phyloP scores from a whole-genome alignment of 2,329 filamentous ascomycete species.

The Pyrenophora seminiperda region DNA sequence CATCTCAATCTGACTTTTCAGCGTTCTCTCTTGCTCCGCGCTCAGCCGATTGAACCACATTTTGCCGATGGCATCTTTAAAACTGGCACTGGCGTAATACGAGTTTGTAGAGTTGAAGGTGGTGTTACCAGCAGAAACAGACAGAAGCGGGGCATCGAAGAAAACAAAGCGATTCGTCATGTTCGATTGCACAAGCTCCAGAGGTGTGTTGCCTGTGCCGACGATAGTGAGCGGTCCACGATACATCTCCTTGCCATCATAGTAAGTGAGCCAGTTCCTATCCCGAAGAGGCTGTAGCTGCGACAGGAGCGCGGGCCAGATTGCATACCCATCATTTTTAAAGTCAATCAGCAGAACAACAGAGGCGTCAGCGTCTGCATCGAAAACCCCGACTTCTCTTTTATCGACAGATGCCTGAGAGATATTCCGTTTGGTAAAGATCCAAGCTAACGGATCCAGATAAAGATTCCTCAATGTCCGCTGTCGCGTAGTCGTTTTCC shows the following conservation, averaged over 20 bases:
- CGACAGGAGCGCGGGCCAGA: slow-evolving; percentile 59
- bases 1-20: slow-evolving; percentile 29
- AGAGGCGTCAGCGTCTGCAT: slow-evolving; percentile 47
- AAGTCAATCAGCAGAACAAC: slow-evolving; percentile 71
- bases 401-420: too few relatives aligned
- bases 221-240: slow-evolving; percentile 69
- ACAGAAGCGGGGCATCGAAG: slow-evolving; percentile 68
- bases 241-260: slow-evolving; percentile 57
- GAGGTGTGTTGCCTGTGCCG: slow-evolving; percentile 68
- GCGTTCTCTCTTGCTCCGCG: slow-evolving; percentile 15
- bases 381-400: slow-evolving; percentile 56
- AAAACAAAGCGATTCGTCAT: slow-evolving; percentile 65
- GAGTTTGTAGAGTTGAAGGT: slow-evolving; percentile 34
- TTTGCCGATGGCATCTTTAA: slow-evolving; percentile 29
- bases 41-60: slow-evolving; percentile 21
- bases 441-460: not conserved
- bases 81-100: slow-evolving; percentile 31
- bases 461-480: slow-evolving; percentile 38
- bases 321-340: slow-evolving; percentile 62
- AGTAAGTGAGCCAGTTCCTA: slow-evolving; percentile 57
- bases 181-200: slow-evolving; percentile 61
- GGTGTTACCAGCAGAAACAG: slow-evolving; percentile 17
- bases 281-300: slow-evolving; percentile 65
- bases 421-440: too few relatives aligned
- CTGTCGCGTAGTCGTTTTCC: slow-evolving; percentile 20